Evolutionary conservation across 2,329 filamentous ascomycete species (phyloP), one percentile per base, ranked within the genome.

Genomic region (Onygenales sp.): DNA sequence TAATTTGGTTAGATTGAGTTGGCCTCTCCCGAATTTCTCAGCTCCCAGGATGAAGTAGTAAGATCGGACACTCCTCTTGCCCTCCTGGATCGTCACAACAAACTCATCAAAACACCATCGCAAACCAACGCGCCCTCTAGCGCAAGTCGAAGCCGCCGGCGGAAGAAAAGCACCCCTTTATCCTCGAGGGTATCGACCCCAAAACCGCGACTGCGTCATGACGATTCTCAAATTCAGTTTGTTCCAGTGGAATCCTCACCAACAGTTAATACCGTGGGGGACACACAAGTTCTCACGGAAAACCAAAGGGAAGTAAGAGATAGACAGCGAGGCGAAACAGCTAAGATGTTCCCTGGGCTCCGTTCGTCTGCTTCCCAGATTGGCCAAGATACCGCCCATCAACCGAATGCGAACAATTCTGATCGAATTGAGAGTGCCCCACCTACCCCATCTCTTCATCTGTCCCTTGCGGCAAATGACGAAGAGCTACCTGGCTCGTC

Each of bases 201-300:
- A 10, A 80, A 77, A 46, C 74, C 78, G 14, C 80, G 79, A 55
- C 74, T 84, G 32, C 81, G 86, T 36, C 89, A 95, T 60, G 82
- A 95, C 57, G 80, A 94, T 67, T 94, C 89, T 0, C 89, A 94
- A 63, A 78, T 94, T 31, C 78, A 87, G 43, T 93, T 93, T 62
- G 81, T 85, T 2, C 72, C 82, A 0, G 85, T 92, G 46, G 78
- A 80, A 33, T 81, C 83, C 10, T 81, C 84, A 0, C 74, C 77
- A 0, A 72, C 78, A 2, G 70, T 76, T 4, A 68, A 72, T 11
- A 70, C 67, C 0, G 65, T 66, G 17, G 60, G 64, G 3, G 84
- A 88, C 53, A 89, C 86, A 0, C 89, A 93, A 60, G 70, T 84
- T 14, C 72, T 95, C 48, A 95, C 89, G 0, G 87, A 91, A 38